A percentile compares a stretch with the other conserved stretches of the same genome.
phyloP scores from a whole-genome alignment of 1,284 basidiomycete species.

The Cutaneotrichosporon sp. region DNA sequence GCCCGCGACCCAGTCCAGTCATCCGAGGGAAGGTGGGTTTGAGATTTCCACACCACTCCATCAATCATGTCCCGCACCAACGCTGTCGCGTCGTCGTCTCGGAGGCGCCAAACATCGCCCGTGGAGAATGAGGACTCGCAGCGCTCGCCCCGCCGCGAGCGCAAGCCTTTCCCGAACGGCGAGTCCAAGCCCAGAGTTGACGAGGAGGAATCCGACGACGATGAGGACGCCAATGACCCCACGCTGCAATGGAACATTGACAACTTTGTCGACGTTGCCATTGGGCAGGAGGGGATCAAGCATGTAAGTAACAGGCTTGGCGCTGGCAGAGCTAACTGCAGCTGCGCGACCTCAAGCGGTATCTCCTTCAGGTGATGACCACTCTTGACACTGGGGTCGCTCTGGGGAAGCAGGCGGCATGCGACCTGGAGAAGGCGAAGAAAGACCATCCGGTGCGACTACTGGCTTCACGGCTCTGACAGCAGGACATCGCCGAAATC shows the following conservation, averaged over 20 bases:
- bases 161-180: slow-evolving; percentile 57
- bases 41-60: background rate
- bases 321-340: background rate
- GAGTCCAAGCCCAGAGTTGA: slow-evolving; percentile 57
- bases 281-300: slow-evolving; percentile 5
- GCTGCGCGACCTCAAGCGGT: slow-evolving; percentile 17
- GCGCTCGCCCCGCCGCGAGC: background rate
- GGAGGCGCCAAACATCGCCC: background rate
- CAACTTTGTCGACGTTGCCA: slow-evolving; percentile 27
- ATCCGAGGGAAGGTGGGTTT: background rate
- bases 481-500: slow-evolving; percentile 12
- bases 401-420: slow-evolving; percentile 22
- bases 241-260: slow-evolving; percentile 29
- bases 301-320: background rate
- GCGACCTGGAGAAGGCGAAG: slow-evolving; percentile 31
- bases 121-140: slow-evolving; percentile 2
- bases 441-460: slow-evolving; percentile 34
- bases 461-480: background rate
- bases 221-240: slow-evolving; percentile 18
- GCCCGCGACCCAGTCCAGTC: background rate
- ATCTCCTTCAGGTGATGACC: too few relatives aligned
- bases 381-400: slow-evolving; percentile 21
- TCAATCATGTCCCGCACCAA: slow-evolving; percentile 11
- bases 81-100: slow-evolving; percentile 12
- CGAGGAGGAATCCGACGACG: slow-evolving; percentile 5